Evolutionary conservation across 2,329 filamentous ascomycete species (phyloP), one percentile per base, ranked within the genome.

Genomic region (Stagonosporopsis rhizophila): DNA sequence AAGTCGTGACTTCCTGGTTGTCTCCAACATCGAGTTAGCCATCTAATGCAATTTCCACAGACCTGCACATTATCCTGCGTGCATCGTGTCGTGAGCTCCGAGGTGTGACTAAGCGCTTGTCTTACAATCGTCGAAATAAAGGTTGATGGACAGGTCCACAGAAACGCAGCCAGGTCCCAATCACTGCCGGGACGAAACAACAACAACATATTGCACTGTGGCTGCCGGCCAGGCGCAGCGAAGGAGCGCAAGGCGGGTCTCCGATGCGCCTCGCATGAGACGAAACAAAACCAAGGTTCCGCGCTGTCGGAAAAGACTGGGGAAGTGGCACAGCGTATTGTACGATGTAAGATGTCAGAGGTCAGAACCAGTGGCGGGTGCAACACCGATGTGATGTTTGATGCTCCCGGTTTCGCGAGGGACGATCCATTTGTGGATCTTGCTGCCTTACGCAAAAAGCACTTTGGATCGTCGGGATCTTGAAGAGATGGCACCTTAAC

Each of bases 181-280:
- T 22, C 30, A 17, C 42, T 51, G 23, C 42, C 42, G 23, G 38
- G 15, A 20, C 42, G 7, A 14, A 34, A 48, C 12, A 35, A 34
- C 38, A 27, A 32, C 30, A 34, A n/a, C 42, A 48, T 19, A 46
- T 30, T 15, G 38, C 53, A 30, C 47, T 47, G 52, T 38, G 47
- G 53, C 53, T 47, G 38, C 25, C 38, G 40, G 32, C 23, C 30
- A 32, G 30, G 30, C 30, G 30, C 30, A 15, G 30, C 48, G 38
- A 44, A 30, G 37, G 25, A 32, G 38, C 47, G 51, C 47, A 51
- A 23, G 42, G 42, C 44, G 40, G 23, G 22, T 19, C 32, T 34
- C 22, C 39, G 34, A 44, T 49, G 42, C 38, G 42, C 47, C 53
- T 52, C 48, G 53, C 53, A 56, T 52, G 48, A 52, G 32, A 52